A percentile compares a stretch with the other conserved stretches of the same genome.
Conservation (phyloP, 2,329 filamentous ascomycete genomes). For the Beauveria rudraprayagi region DNA sequence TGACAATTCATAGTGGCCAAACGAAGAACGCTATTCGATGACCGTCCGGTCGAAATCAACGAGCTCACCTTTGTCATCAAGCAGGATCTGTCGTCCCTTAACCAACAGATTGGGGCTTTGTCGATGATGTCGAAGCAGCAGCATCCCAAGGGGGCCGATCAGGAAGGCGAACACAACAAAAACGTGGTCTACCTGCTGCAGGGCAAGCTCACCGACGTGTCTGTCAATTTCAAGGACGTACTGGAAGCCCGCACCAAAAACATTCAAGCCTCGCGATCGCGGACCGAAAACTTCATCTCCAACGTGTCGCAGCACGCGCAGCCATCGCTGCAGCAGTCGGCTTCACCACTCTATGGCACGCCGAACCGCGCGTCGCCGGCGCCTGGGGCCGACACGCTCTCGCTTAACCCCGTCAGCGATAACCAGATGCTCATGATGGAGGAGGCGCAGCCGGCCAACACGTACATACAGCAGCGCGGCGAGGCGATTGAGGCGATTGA, state of each 20-base stretch:
- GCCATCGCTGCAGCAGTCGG: constrained; percentile 60
- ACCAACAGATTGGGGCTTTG: constrained; percentile 80
- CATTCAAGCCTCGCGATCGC: constrained; percentile 83
- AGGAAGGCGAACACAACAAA: constrained; percentile 96
- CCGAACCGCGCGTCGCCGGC: constrained; percentile 59
- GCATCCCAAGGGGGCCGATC: constrained; percentile 57
- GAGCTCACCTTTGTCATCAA: constrained; percentile 97
- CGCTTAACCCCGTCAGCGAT: constrained; percentile 70
- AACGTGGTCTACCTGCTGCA: constrained; percentile 91
- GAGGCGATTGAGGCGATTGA: constrained; percentile 97
- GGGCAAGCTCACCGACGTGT: constrained; percentile 85
- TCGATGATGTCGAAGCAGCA: constrained; percentile 70
- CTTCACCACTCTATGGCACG: constrained; percentile 80
- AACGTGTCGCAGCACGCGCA: constrained; percentile 74
- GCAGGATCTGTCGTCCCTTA: constrained; percentile 78
- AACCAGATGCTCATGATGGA: constrained; percentile 87
- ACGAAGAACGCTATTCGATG: constrained; percentile 93
- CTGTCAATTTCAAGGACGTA: constrained; percentile 94
- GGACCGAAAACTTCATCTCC: constrained; percentile 95
- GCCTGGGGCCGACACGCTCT: constrained; percentile 63
- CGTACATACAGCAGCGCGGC: constrained; percentile 86
- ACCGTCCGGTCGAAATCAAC: constrained; percentile 92
- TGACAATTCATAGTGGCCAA: constrained; percentile 62
- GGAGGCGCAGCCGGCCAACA: constrained; percentile 79
- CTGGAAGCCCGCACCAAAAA: constrained; percentile 95